Percentiles rank a stretch among this genome's conserved stretches.
Evolutionary conservation across 352 stramenopile genomes (phyloP).

Genomic region (Pythium oligandrum): DNA sequence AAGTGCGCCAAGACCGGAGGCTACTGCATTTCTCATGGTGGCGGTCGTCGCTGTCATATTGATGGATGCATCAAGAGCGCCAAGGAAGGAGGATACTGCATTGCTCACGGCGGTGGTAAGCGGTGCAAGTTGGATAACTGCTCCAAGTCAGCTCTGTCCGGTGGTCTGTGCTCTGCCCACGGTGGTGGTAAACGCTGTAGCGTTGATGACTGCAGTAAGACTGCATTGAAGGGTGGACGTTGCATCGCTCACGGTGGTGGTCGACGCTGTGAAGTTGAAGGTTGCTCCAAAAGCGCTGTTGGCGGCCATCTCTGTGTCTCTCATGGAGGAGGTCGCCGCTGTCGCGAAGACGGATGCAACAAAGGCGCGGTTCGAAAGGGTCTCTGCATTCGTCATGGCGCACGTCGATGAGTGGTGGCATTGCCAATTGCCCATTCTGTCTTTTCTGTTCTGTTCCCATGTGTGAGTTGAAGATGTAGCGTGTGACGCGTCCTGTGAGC

Average conservation of each 20-base stretch:
- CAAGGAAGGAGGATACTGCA: conserved; percentile 66
- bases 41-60: conserved; percentile 36
- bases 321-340: conserved; percentile 58
- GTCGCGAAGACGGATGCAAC: conserved; percentile 46
- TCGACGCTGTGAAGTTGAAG: conserved; percentile 39
- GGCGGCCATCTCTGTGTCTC: conserved; percentile 57
- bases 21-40: conserved; percentile 31
- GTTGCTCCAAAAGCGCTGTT: conserved; percentile 56
- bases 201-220: conserved; percentile 46
- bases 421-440: no score
- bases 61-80: conserved; percentile 64
- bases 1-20: conserved; percentile 56
- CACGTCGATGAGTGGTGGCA: conserved; percentile 9
- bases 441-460: no score
- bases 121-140: conserved; percentile 45
- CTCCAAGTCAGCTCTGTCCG: conserved; percentile 58
- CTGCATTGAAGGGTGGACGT: conserved; percentile 52
- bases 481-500: no score
- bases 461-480: no score
- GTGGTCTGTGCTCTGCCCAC: conserved; percentile 63
- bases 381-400: conserved; percentile 67
- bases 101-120: conserved; percentile 55
- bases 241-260: conserved; percentile 67
- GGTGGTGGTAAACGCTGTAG: conserved; percentile 61
- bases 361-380: conserved; percentile 69